phyloP scores from a whole-genome alignment of 2,329 filamentous ascomycete species.

The Thielaviopsis ethacetica region DNA sequence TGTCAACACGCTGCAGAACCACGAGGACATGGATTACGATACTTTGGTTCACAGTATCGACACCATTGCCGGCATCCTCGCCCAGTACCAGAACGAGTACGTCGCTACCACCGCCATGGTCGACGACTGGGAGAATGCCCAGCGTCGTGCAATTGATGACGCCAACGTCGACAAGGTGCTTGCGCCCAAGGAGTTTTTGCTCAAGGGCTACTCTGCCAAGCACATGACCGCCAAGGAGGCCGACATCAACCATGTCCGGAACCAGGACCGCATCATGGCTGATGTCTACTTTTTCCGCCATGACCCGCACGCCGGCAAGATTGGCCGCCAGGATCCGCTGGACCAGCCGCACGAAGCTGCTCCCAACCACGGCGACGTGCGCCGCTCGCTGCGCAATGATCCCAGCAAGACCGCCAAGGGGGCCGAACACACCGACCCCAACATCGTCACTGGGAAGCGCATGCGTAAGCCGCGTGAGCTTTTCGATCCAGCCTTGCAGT shows the following conservation, averaged over 20 bases:
- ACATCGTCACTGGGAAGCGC: constrained; percentile 34
- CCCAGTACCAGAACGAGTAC: constrained; percentile 39
- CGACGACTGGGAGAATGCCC: constrained; percentile 41
- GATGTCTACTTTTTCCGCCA: constrained; percentile 45
- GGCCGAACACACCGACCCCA: constrained; percentile 33
- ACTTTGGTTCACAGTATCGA: constrained; percentile 30
- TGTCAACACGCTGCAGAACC: constrained; percentile 25
- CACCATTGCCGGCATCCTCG: constrained; percentile 28
- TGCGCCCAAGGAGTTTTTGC: constrained; percentile 15
- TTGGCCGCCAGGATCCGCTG: constrained; percentile 42
- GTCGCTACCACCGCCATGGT: constrained; percentile 31
- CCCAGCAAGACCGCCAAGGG: constrained; percentile 41
- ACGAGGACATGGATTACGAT: constrained; percentile 29
- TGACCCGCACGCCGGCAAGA: constrained; percentile 38
- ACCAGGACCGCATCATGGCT: constrained; percentile 42
- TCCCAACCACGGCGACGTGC: constrained; percentile 31
- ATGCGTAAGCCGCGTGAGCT: constrained; percentile 34
- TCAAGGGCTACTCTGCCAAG: constrained; percentile 36
- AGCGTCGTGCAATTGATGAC: constrained; percentile 28
- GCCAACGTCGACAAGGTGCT: constrained; percentile 25
- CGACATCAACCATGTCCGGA: constrained; percentile 30
- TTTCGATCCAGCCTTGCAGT: constrained; percentile 27
- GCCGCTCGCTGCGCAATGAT: constrained; percentile 38
- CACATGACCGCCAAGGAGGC: constrained; percentile 26
- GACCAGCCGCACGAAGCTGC: constrained; percentile 24